Conservation (phyloP, 176 grass and related monocot genomes). For the Cocos nucifera region DNA sequence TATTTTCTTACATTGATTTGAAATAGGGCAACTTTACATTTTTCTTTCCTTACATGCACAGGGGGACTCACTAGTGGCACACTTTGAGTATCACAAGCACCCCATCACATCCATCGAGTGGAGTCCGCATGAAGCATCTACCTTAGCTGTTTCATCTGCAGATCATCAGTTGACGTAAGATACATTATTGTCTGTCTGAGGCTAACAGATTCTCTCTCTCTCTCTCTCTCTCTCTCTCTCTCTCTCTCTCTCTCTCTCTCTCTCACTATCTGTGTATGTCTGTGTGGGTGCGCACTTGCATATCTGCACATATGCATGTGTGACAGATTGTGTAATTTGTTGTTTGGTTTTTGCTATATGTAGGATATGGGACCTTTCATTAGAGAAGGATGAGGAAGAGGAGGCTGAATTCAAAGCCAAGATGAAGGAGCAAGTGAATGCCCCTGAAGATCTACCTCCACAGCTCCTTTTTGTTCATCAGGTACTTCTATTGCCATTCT, state of each 20-base stretch:
- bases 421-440: constrained; percentile 72
- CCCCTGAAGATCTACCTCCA: constrained; percentile 77
- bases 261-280: no score
- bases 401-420: constrained; percentile 80
- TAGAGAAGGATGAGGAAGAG: constrained; percentile 85
- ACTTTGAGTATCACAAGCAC: constrained; percentile 81
- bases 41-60: constrained; percentile 16
- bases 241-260: no score
- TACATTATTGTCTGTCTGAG: not conserved
- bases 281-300: no score
- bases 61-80: constrained; percentile 46
- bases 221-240: not conserved
- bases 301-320: no score
- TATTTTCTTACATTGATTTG: no score
- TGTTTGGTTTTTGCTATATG: not conserved
- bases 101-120: constrained; percentile 88
- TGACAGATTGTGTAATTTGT: not conserved
- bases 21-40: not conserved
- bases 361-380: constrained; percentile 87
- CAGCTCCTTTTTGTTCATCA: constrained; percentile 93
- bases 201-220: not conserved
- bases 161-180: constrained; percentile 84
- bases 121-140: constrained; percentile 85
- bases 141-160: constrained; percentile 72
- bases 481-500: constrained; percentile 22